phyloP scores from a whole-genome alignment of 495 filamentous ascomycete genomes.

The Penicillium steckii region DNA sequence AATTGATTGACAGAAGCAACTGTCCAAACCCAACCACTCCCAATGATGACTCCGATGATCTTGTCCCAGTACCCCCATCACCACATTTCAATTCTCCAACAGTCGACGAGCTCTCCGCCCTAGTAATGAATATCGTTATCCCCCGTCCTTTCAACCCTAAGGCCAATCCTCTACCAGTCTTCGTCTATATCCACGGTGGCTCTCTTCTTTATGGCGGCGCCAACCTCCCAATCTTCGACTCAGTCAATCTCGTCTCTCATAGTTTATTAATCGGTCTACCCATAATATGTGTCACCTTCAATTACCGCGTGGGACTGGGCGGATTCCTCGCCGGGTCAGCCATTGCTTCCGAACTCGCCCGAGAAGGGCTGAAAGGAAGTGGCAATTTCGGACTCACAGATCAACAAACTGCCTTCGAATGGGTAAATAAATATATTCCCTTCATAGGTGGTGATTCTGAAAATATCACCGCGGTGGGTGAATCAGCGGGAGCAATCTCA shows the following conservation, averaged over 20 bases:
- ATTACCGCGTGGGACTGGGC: constrained; percentile 30
- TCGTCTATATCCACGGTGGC: constrained; percentile 32
- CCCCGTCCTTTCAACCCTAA: constrained; percentile 6
- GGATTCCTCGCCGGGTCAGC: constrained; percentile 26
- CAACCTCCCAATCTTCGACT: constrained; percentile 30
- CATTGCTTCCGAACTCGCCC: constrained; percentile 19
- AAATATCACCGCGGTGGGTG: constrained; percentile 63
- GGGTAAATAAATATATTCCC: constrained; percentile 44
- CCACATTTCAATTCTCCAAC: constrained; percentile 15
- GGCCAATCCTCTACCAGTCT: constrained; percentile 16
- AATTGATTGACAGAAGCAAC: constrained; percentile 13
- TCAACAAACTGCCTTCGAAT: constrained; percentile 30
- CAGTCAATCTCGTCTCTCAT: constrained; percentile 26
- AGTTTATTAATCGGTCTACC: constrained; percentile 19
- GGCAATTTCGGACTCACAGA: constrained; percentile 37
- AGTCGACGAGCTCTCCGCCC: constrained; percentile 24
- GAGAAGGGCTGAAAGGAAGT: constrained; percentile 19
- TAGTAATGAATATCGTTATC: constrained; percentile 33
- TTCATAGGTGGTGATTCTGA: constrained; percentile 62
- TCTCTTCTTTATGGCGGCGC: constrained; percentile 30
- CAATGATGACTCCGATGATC: constrained; percentile 22
- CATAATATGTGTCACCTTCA: constrained; percentile 29
- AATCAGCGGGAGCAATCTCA: constrained; percentile 62
- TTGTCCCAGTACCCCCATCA: constrained; percentile 26
- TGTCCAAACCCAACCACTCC: constrained; percentile 27